Evolutionary conservation across 2,329 filamentous ascomycete genomes (phyloP).

Genomic region (Magnaporthiopsis poae): DNA sequence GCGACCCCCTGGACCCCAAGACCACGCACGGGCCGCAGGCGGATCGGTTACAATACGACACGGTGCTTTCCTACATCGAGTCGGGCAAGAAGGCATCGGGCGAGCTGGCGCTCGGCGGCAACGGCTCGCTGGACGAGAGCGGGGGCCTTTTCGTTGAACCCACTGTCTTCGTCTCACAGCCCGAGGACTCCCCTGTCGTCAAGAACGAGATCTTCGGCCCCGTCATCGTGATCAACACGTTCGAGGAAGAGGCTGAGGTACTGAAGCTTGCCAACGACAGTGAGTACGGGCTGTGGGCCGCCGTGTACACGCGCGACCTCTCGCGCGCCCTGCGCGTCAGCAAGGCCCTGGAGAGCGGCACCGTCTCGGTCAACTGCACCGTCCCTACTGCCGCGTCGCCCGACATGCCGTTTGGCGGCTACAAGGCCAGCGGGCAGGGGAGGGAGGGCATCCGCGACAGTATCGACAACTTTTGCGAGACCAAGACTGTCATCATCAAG

Average conservation of each 20-base stretch:
- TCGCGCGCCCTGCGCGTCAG: conserved; percentile 23
- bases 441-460: conserved; percentile 25
- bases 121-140: conserved; percentile 11
- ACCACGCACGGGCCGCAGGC: conserved; percentile 34
- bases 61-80: conserved; percentile 28
- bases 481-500: conserved; percentile 20
- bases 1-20: conserved; percentile 24
- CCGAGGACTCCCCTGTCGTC: conserved; percentile 29
- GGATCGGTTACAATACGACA: conserved; percentile 32
- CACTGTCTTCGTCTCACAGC: conserved; percentile 28
- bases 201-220: conserved; percentile 46
- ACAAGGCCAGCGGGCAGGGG: conserved; percentile 27
- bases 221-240: conserved; percentile 39
- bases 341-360: conserved; percentile 42
- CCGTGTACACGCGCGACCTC: conserved; percentile 41
- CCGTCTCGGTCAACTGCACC: conserved; percentile 42
- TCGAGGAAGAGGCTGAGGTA: conserved; percentile 41
- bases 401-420: conserved; percentile 31
- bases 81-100: conserved; percentile 19
- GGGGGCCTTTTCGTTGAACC: conserved; percentile 29
- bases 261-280: conserved; percentile 40
- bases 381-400: conserved; percentile 21
- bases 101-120: conserved; percentile 17
- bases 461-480: conserved; percentile 24
- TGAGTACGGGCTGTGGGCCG: conserved; percentile 42